Percentiles rank a stretch among this genome's conserved stretches.
Evolutionary conservation across 345 rosid genomes (phyloP).

Genomic region (Eucalyptus albens): DNA sequence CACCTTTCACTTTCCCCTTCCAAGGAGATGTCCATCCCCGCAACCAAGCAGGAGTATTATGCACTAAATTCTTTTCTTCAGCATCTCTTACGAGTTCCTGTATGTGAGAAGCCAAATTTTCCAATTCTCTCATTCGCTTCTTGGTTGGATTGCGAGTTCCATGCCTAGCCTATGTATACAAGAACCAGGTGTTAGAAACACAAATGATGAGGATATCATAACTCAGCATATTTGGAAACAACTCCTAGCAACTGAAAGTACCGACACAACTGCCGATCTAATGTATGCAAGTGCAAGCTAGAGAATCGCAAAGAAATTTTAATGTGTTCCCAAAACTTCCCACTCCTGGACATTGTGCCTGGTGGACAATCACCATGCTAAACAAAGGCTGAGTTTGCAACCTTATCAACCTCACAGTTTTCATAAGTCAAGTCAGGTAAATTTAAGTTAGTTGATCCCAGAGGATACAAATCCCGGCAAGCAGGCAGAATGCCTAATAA

Average conservation of each 20-base stretch:
- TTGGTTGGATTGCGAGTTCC: constrained; percentile 97
- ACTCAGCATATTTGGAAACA: not conserved
- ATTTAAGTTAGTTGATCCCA: not conserved
- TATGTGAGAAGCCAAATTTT: constrained; percentile 46
- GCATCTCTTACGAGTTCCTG: constrained; percentile 46
- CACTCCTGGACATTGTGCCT: not conserved
- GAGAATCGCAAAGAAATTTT: not conserved
- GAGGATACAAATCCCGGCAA: not conserved
- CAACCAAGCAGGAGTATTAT: constrained; percentile 65
- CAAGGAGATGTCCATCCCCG: constrained; percentile 72
- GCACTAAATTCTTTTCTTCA: constrained; percentile 25
- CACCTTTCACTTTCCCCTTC: constrained; percentile 76
- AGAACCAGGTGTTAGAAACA: not conserved
- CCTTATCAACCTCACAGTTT: not conserved
- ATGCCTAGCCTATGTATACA: constrained; percentile 62
- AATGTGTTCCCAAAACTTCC: not conserved
- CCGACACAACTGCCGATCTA: not conserved
- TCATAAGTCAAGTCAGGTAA: not conserved
- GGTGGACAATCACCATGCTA: not conserved
- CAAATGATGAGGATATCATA: not conserved
- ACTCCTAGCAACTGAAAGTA: not conserved
- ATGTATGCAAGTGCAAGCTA: not conserved
- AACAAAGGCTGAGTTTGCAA: not conserved
- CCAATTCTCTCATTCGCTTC: constrained; percentile 68
- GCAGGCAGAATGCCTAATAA: not conserved